phyloP scores from a whole-genome alignment of 2,329 filamentous ascomycete genomes.

The Hypoxylon sp. region DNA sequence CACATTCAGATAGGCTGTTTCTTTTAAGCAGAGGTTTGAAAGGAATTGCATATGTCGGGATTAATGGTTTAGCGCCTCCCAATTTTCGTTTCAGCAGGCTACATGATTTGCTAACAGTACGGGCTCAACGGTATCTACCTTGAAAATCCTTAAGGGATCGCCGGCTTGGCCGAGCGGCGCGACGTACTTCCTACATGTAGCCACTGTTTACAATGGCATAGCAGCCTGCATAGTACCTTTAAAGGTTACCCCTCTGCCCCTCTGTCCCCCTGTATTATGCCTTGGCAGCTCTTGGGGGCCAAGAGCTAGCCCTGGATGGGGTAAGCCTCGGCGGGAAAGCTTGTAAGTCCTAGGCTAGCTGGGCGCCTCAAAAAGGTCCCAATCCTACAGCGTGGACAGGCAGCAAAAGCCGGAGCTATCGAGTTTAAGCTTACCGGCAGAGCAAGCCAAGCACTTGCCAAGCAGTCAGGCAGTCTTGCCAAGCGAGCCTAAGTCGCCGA shows the following conservation, averaged over 20 bases:
- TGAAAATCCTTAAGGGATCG: slow-evolving; percentile 5
- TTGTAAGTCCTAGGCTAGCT: slow-evolving; percentile 6
- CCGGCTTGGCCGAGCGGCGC: slow-evolving; percentile 9
- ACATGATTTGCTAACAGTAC: slow-evolving; percentile 5
- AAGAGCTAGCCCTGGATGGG: neutral
- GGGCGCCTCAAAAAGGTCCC: slow-evolving; percentile 7
- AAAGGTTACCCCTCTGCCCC: neutral
- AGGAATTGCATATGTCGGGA: slow-evolving; percentile 8
- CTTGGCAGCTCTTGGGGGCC: slow-evolving; percentile 6
- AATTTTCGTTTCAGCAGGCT: neutral
- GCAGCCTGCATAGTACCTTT: neutral
- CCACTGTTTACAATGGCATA: neutral
- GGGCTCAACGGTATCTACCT: neutral
- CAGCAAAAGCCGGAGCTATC: neutral
- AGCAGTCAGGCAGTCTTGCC: no score
- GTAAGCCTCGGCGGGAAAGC: neutral
- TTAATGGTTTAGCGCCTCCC: neutral
- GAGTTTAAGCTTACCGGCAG: slow-evolving; percentile 11
- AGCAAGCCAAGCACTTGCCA: neutral
- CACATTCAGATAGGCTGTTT: neutral
- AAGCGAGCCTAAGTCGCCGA: neutral
- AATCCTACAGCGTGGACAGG: neutral
- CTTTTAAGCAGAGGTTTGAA: slow-evolving; percentile 5
- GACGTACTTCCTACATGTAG: neutral
- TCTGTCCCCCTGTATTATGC: no score